A percentile compares a stretch with the other conserved stretches of the same genome.
Evolutionary conservation across 2,329 filamentous ascomycete species (phyloP).

Genomic region (Cephalotrichum gorgonifer): DNA sequence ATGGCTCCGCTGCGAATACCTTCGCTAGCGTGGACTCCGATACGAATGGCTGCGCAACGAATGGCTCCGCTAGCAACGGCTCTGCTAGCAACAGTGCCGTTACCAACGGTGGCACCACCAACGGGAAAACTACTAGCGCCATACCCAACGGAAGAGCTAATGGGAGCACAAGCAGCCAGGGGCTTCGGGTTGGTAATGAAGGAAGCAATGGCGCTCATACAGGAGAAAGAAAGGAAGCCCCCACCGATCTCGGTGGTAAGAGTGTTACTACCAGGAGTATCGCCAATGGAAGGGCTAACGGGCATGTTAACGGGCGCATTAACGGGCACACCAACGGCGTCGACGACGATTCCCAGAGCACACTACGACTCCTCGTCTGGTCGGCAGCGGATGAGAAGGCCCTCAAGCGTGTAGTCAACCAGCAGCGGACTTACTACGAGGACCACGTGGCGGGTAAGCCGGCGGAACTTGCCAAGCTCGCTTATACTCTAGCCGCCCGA

Average conservation of each 20-base stretch:
- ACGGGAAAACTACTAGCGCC: not conserved
- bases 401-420: not conserved
- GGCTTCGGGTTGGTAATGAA: too few species aligned
- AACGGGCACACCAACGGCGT: not conserved
- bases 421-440: not conserved
- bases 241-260: too few species aligned
- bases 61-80: too few species aligned
- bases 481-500: not conserved
- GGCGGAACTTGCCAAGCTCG: not conserved
- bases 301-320: too few species aligned
- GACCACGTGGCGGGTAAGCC: not conserved
- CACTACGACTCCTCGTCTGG: not conserved
- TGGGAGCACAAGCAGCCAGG: too few species aligned
- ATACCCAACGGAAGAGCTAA: too few species aligned
- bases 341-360: not conserved
- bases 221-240: too few species aligned
- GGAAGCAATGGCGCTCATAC: too few species aligned
- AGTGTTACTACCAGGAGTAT: too few species aligned
- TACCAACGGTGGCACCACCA: not conserved
- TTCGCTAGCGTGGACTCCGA: too few species aligned
- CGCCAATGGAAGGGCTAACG: too few species aligned
- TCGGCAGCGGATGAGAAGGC: not conserved
- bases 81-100: not conserved
- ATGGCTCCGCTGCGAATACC: not conserved
- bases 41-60: not conserved